Percentiles rank a stretch among this genome's conserved stretches.
Evolutionary conservation across 768 basidiomycete species (phyloP).

Genomic region (Mycena vitilis): DNA sequence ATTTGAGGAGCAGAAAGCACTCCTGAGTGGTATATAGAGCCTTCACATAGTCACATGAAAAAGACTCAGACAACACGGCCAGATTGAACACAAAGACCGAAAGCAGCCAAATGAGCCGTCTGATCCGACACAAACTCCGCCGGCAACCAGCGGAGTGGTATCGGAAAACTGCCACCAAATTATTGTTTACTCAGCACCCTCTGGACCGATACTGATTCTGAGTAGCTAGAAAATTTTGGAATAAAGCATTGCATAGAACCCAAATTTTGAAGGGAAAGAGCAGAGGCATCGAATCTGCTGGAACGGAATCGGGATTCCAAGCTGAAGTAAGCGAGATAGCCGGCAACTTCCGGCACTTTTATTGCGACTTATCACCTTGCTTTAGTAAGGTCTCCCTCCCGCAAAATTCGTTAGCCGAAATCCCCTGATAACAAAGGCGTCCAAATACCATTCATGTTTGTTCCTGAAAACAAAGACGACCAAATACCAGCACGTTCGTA

Average conservation of each 20-base stretch:
- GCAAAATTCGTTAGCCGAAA: too few relatives aligned
- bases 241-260: not conserved
- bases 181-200: conserved; percentile 57
- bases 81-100: not conserved
- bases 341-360: conserved; percentile 8
- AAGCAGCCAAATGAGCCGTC: not conserved
- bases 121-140: not conserved
- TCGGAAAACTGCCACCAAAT: conserved; percentile 35
- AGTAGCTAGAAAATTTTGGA: not conserved
- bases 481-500: too few relatives aligned
- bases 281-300: not conserved
- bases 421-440: too few relatives aligned
- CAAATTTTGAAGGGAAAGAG: not conserved
- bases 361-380: conserved; percentile 13
- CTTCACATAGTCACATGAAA: not conserved
- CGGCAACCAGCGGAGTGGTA: not conserved
- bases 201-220: conserved; percentile 2
- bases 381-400: too few relatives aligned
- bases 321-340: not conserved
- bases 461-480: too few relatives aligned
- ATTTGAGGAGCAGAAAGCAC: not conserved
- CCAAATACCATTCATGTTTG: too few relatives aligned
- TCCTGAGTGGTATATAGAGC: too few relatives aligned
- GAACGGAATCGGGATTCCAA: not conserved
- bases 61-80: not conserved